Conservation (phyloP, 2,329 filamentous ascomycete genomes). For the Verticillium albo-atrum region DNA sequence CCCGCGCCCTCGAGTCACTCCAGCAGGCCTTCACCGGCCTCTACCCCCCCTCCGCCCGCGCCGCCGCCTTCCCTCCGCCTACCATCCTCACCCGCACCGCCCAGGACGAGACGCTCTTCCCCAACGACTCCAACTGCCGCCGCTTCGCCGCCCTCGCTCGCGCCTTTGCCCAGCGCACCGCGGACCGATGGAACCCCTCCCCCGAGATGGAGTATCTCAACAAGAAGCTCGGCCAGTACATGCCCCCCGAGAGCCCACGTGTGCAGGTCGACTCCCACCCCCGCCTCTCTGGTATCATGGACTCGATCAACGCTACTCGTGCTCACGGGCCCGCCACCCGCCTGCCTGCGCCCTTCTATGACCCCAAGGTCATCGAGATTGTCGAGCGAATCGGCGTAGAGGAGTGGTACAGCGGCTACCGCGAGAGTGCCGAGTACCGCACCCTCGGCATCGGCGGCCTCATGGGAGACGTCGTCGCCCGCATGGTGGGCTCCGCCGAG, state of each 20-base stretch:
- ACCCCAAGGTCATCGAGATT: conserved; percentile 62
- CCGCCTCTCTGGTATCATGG: conserved; percentile 84
- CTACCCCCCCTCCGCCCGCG: conserved; percentile 54
- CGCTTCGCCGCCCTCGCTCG: conserved; percentile 66
- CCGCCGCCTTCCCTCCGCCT: conserved; percentile 48
- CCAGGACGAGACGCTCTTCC: conserved; percentile 73
- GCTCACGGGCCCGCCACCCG: conserved; percentile 78
- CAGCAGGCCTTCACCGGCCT: conserved; percentile 73
- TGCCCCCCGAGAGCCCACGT: conserved; percentile 64
- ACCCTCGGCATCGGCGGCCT: conserved; percentile 80
- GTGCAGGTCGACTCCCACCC: conserved; percentile 84
- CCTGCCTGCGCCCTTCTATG: conserved; percentile 84
- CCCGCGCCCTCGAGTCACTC: conserved; percentile 71
- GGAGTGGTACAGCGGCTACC: conserved; percentile 90
- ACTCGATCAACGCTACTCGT: conserved; percentile 83
- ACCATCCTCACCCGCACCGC: conserved; percentile 62
- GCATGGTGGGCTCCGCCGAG: conserved; percentile 68
- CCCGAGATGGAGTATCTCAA: conserved; percentile 83
- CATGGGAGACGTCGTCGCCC: conserved; percentile 74
- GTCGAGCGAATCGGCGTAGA: conserved; percentile 76
- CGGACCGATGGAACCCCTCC: conserved; percentile 68
- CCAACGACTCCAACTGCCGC: conserved; percentile 68
- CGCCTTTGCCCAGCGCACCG: conserved; percentile 68
- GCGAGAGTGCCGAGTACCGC: conserved; percentile 82
- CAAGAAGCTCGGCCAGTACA: conserved; percentile 74